Conservation (phyloP, 1,139 yeast species). For the Pichia sp. region DNA sequence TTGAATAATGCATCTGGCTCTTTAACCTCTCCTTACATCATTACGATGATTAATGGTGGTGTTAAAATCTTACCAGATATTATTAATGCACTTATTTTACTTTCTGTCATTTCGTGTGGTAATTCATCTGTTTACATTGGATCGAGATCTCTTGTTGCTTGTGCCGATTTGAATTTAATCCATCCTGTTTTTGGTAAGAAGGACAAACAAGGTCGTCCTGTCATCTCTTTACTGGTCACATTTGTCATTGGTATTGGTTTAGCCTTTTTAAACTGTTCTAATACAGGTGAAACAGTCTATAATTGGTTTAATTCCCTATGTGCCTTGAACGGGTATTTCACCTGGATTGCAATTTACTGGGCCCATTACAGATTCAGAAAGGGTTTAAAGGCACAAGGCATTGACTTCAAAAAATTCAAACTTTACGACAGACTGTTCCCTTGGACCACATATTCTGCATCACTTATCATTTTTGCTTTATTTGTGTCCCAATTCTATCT, state of each 20-base stretch:
- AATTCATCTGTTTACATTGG: slow-evolving; percentile 52
- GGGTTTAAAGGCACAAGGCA: slow-evolving; percentile 24
- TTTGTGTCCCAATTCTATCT: slow-evolving; percentile 17
- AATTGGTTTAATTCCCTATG: slow-evolving; percentile 52
- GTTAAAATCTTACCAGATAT: slow-evolving; percentile 10
- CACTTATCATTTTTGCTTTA: slow-evolving; percentile 12
- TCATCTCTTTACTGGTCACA: slow-evolving; percentile 36
- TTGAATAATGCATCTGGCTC: slow-evolving; percentile 13
- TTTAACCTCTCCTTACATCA: slow-evolving; percentile 17
- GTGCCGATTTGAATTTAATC: slow-evolving; percentile 34
- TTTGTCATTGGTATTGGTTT: slow-evolving; percentile 35
- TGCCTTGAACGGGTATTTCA: slow-evolving; percentile 46
- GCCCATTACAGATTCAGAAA: slow-evolving; percentile 42
- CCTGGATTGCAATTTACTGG: slow-evolving; percentile 45
- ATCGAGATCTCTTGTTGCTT: slow-evolving; percentile 47
- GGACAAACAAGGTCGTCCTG: slow-evolving; percentile 45
- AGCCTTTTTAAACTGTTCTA: slow-evolving; percentile 39
- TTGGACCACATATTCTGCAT: slow-evolving; percentile 18
- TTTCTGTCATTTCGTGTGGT: slow-evolving; percentile 49
- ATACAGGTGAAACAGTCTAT: slow-evolving; percentile 38
- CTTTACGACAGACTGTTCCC: slow-evolving; percentile 18
- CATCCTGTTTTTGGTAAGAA: slow-evolving; percentile 41
- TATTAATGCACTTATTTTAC: slow-evolving; percentile 44
- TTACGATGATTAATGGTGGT: slow-evolving; percentile 17
- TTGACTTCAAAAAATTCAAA: slow-evolving; percentile 13